Evolutionary conservation across 2,329 filamentous ascomycete genomes (phyloP).

Genomic region (Arthrobotrys megalospora): DNA sequence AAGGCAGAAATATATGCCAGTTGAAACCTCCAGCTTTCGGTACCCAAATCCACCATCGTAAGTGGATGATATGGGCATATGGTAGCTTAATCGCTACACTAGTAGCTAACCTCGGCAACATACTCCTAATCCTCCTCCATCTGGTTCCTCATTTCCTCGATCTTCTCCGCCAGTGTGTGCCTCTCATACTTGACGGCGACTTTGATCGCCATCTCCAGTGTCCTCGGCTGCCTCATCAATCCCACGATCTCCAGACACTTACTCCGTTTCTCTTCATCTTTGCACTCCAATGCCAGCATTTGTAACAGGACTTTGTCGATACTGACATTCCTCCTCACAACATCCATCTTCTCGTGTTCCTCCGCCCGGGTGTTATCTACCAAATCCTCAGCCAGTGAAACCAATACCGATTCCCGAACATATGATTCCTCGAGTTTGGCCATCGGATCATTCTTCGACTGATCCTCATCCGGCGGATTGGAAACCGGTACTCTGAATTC

Average conservation of each 20-base stretch:
- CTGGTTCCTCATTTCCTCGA: constrained; percentile 79
- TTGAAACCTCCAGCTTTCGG: constrained; percentile 10
- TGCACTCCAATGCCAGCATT: constrained; percentile 89
- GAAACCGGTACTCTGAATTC: constrained; percentile 88
- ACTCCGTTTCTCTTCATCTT: constrained; percentile 94
- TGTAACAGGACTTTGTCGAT: constrained; percentile 92
- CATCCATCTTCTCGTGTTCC: constrained; percentile 76
- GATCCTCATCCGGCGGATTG: constrained; percentile 66
- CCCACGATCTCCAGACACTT: constrained; percentile 91
- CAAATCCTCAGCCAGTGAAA: constrained; percentile 82
- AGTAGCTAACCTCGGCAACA: background rate
- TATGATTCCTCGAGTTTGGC: constrained; percentile 83
- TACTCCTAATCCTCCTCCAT: constrained; percentile 74
- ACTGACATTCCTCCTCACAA: constrained; percentile 82
- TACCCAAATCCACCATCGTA: background rate
- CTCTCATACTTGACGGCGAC: constrained; percentile 88
- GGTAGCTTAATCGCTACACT: background rate
- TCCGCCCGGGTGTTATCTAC: constrained; percentile 78
- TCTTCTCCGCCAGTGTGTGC: constrained; percentile 87
- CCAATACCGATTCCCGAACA: constrained; percentile 80
- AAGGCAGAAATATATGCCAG: constrained; percentile 28
- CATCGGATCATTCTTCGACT: constrained; percentile 66
- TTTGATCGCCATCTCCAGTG: constrained; percentile 92
- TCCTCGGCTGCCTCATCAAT: constrained; percentile 87
- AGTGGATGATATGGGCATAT: background rate